These are phyloP conservation scores for Acidomyces sp. DNA, from an alignment of 495 filamentous ascomycete species.

Conservation along the genomic window DNA sequence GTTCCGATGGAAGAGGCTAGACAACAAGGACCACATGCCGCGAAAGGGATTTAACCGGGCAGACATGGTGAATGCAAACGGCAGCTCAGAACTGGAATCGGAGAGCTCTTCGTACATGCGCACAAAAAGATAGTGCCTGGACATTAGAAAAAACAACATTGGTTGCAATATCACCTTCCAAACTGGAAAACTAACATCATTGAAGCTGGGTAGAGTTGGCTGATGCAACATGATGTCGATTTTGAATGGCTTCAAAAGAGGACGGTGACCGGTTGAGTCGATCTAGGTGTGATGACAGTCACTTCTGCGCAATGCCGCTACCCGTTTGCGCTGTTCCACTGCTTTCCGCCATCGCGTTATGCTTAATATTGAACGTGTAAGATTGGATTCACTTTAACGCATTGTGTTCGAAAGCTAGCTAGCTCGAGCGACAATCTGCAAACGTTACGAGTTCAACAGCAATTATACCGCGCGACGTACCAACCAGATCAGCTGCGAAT, in stretches of 20 bases:
- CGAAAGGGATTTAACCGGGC: too few species aligned
- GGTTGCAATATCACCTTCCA: neutral
- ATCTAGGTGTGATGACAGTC: slow-evolving; percentile 1
- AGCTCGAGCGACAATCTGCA: neutral
- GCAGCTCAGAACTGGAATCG: neutral
- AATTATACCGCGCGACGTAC: neutral
- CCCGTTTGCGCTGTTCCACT: slow-evolving; percentile 7
- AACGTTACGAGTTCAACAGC: neutral
- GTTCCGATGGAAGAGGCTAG: too few species aligned
- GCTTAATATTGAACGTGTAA: too few species aligned
- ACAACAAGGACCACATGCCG: too few species aligned
- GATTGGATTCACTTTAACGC: neutral
- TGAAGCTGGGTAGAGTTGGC: neutral
- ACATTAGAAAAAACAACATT: neutral
- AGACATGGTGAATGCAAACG: too few species aligned
- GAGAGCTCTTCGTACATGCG: neutral
- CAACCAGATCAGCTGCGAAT: neutral
- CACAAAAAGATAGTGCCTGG: neutral
- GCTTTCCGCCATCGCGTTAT: neutral
- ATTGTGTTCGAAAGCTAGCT: neutral
- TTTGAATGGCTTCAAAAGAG: neutral
- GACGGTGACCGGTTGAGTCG: slow-evolving; percentile 6
- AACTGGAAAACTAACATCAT: neutral
- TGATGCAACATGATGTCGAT: neutral
- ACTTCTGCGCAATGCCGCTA: slow-evolving; percentile 9